Evolutionary conservation across 805 yeast species (phyloP).

Genomic region (Lachancea thermotolerans): DNA sequence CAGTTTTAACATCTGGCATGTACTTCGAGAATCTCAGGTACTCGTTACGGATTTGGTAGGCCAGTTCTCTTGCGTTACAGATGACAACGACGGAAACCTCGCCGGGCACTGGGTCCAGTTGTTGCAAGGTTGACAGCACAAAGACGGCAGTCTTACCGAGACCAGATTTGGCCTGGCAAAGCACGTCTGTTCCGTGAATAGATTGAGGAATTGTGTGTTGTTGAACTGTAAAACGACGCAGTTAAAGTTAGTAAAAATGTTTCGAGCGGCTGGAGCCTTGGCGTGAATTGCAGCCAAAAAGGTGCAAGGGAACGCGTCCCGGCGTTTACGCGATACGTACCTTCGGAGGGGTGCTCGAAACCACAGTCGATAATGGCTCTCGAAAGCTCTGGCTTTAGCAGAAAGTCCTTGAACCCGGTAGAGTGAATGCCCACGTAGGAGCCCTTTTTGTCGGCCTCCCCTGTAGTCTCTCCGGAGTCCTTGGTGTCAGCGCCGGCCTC

Average conservation of each 20-base stretch:
- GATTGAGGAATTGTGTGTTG: constrained; percentile 98
- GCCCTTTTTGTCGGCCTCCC: constrained; percentile 81
- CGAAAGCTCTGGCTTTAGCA: constrained; percentile 91
- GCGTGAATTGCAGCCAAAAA: too few species aligned
- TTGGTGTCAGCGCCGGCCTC: constrained; percentile 24
- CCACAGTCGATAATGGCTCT: constrained; percentile 99
- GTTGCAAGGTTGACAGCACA: constrained; percentile 92
- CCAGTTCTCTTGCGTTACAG: constrained; percentile 98
- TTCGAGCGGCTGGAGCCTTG: background rate
- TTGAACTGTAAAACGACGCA: constrained; percentile 54
- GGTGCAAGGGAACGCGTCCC: background rate
- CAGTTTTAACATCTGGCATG: constrained; percentile 96
- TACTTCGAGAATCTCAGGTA: constrained; percentile 96
- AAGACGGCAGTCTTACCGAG: constrained; percentile 98
- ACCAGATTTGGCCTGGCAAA: constrained; percentile 99
- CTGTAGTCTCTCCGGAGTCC: constrained; percentile 29
- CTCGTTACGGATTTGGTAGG: constrained; percentile 96
- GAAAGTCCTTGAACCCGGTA: constrained; percentile 96
- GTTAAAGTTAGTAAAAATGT: constrained; percentile 2
- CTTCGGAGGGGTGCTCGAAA: constrained; percentile 99
- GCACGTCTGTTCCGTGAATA: constrained; percentile 92
- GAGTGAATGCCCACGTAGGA: constrained; percentile 97
- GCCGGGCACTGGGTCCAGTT: constrained; percentile 95
- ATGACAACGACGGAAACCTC: constrained; percentile 90
- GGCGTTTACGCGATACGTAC: constrained; percentile 41